phyloP scores from a whole-genome alignment of 2,329 filamentous ascomycete species.

The Exophiala aquamarina region DNA sequence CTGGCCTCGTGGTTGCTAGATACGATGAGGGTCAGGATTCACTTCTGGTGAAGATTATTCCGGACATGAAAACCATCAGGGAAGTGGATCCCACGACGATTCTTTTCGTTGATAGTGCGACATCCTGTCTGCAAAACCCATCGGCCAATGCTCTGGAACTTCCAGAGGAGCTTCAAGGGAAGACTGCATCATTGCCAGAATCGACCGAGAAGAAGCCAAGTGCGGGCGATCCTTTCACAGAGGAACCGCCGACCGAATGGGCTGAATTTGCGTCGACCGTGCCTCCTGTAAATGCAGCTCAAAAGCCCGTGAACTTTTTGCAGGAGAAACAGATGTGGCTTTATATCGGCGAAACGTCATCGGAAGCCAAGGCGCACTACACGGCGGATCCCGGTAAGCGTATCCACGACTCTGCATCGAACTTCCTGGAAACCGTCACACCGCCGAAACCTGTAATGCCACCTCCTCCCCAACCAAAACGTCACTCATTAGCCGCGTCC shows the following conservation, averaged over 20 bases:
- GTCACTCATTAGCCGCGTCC: conserved; percentile 25
- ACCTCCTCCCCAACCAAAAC: conserved; percentile 29
- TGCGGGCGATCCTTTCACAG: conserved; percentile 33
- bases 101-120: conserved; percentile 50
- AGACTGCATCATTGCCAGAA: conserved; percentile 34
- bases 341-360: conserved; percentile 82
- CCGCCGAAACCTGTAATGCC: conserved; percentile 27
- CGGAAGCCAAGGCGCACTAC: conserved; percentile 87
- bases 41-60: conserved; percentile 72
- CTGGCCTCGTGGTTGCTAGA: conserved; percentile 83
- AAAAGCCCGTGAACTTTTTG: conserved; percentile 69
- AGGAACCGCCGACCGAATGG: conserved; percentile 58
- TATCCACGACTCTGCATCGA: conserved; percentile 48
- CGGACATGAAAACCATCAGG: conserved; percentile 70
- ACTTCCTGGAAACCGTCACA: conserved; percentile 51
- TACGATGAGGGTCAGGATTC: conserved; percentile 68
- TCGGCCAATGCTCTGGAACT: conserved; percentile 46
- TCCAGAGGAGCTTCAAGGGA: conserved; percentile 48
- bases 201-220: conserved; percentile 32
- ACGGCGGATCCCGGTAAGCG: conserved; percentile 68
- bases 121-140: conserved; percentile 45
- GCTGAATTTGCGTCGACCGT: conserved; percentile 73
- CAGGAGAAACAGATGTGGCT: conserved; percentile 80
- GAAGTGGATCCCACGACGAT: conserved; percentile 60
- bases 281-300: conserved; percentile 57